Percentiles rank a stretch among this genome's conserved stretches.
Conservation (phyloP, 768 basidiomycete species). For the Wakefieldia striispora region DNA sequence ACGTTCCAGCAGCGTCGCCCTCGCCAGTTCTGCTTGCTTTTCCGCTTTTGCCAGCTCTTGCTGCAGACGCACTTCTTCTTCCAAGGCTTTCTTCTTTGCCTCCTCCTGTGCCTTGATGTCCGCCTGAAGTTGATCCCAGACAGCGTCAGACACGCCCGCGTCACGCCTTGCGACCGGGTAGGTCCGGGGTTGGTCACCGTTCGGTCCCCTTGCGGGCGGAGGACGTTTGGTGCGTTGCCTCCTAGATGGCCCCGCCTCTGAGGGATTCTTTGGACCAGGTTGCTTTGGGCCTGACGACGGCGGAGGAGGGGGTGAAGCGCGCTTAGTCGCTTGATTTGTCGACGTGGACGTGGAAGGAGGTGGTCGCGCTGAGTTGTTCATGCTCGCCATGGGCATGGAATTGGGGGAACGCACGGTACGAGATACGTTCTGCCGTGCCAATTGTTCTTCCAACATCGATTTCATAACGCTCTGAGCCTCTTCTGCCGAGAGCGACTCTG, state of each 20-base stretch:
- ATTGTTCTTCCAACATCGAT: slow-evolving; percentile 22
- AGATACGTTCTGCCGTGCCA: slow-evolving; percentile 17
- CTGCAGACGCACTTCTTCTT: slow-evolving; percentile 18
- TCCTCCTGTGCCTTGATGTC: slow-evolving; percentile 28
- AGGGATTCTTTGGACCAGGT: neutral
- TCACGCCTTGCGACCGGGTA: slow-evolving; percentile 36
- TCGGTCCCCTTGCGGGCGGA: slow-evolving; percentile 1
- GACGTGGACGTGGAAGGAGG: slow-evolving; percentile 22
- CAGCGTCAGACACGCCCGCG: slow-evolving; percentile 48
- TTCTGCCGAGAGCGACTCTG: slow-evolving; percentile 22
- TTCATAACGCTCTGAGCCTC: slow-evolving; percentile 32
- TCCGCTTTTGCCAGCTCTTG: slow-evolving; percentile 16
- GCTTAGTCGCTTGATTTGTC: slow-evolving; percentile 18
- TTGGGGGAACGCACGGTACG: neutral
- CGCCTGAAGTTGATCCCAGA: slow-evolving; percentile 52
- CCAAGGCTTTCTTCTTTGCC: slow-evolving; percentile 15
- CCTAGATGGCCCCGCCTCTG: neutral
- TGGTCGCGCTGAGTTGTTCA: slow-evolving; percentile 14
- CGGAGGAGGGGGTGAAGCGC: slow-evolving; percentile 23
- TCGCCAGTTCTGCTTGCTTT: slow-evolving; percentile 11
- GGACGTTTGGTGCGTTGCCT: neutral
- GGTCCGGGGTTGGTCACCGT: slow-evolving; percentile 5
- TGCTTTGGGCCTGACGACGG: neutral
- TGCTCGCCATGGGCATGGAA: slow-evolving; percentile 22
- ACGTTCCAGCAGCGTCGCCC: slow-evolving; percentile 14